Percentiles rank a stretch among this genome's conserved stretches.
These are phyloP conservation scores for Irpex sp. DNA, from an alignment of 1,284 basidiomycete species.

Conservation along the genomic window DNA sequence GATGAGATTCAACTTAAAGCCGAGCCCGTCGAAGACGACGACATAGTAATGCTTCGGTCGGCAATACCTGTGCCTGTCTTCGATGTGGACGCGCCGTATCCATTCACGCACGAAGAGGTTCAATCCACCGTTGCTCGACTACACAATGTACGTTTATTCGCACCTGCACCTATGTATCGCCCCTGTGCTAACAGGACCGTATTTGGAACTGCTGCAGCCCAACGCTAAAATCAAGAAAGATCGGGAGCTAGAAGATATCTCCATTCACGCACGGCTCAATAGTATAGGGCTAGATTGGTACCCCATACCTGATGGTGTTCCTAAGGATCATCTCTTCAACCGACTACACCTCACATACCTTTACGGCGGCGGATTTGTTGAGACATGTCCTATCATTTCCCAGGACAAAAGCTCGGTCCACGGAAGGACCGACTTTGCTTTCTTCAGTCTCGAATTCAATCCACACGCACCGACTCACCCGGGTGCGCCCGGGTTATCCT, in stretches of 20 bases:
- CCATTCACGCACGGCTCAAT: neutral
- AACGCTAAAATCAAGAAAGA: neutral
- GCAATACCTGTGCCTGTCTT: no score
- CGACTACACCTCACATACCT: neutral
- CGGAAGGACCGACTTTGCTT: no score
- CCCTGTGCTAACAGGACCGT: no score
- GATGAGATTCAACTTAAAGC: no score
- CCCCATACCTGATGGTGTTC: neutral
- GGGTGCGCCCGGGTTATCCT: neutral
- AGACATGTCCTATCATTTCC: neutral
- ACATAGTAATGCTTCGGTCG: no score
- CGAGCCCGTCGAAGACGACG: no score
- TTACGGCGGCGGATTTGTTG: neutral
- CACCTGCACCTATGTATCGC: no score
- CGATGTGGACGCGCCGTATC: no score
- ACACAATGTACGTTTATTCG: no score
- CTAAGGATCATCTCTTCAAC: neutral
- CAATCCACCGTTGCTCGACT: no score
- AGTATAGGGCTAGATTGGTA: neutral
- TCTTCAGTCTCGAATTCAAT: neutral
- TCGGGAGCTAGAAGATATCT: neutral
- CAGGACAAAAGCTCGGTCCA: neutral
- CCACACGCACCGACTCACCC: neutral
- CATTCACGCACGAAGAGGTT: no score
- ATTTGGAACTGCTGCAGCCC: no score